These are phyloP conservation scores for Hypsizygus marmoreus DNA, from an alignment of 768 basidiomycete species.

Conservation along the genomic window DNA sequence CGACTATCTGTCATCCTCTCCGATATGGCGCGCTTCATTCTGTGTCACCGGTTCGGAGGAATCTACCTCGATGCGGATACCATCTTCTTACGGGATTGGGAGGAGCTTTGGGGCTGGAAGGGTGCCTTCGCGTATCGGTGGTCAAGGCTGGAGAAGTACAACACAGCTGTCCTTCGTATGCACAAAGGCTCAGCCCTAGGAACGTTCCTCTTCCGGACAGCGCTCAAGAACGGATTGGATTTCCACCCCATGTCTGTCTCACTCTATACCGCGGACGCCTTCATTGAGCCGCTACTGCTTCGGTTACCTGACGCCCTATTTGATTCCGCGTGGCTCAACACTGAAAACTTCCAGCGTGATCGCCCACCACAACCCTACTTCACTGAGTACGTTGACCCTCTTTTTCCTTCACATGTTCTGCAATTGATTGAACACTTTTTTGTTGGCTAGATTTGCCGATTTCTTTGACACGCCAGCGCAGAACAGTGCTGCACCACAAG, in stretches of 20 bases:
- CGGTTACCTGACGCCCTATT: conserved; percentile 90
- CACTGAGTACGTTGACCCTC: conserved; percentile 55
- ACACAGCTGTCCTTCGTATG: conserved; percentile 90
- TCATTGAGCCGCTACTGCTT: conserved; percentile 73
- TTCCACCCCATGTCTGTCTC: conserved; percentile 96
- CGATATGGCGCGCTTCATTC: conserved; percentile 95
- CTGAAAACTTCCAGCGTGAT: conserved; percentile 86
- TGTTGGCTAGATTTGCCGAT: conserved; percentile 63
- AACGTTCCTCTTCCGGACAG: conserved; percentile 89
- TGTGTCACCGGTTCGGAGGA: conserved; percentile 92
- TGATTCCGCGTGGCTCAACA: conserved; percentile 93
- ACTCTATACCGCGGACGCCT: conserved; percentile 80
- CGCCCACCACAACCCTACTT: conserved; percentile 93
- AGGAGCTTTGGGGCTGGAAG: conserved; percentile 93
- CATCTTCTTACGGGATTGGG: conserved; percentile 91
- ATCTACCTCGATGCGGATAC: conserved; percentile 96
- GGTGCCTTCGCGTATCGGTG: conserved; percentile 95
- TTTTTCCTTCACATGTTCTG: not conserved
- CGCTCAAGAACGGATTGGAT: conserved; percentile 86
- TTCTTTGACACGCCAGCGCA: conserved; percentile 77
- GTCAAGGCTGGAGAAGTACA: conserved; percentile 90
- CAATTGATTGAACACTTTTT: conserved; percentile 5
- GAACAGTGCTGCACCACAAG: conserved; percentile 76
- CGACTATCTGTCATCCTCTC: conserved; percentile 89
- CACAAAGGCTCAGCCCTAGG: conserved; percentile 88